Evolutionary conservation across 371 early-diverging fungal genomes (phyloP).

Genomic region (Blakeslea trispora): DNA sequence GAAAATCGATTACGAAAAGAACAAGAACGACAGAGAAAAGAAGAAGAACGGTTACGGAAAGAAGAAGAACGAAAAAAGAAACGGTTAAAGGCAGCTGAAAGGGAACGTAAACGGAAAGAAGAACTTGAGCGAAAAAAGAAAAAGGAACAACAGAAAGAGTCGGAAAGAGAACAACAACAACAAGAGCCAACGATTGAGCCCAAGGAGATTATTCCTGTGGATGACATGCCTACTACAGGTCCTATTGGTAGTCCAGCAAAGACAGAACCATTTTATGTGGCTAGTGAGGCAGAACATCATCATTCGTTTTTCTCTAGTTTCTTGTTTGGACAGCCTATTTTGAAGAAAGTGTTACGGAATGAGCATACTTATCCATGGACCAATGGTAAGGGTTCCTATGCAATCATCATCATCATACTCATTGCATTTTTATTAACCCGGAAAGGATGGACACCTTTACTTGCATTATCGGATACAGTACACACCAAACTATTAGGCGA

Average conservation of each 20-base stretch:
- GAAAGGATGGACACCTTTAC: conserved; percentile 42
- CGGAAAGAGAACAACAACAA: conserved; percentile 38
- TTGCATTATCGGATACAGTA: conserved; percentile 37
- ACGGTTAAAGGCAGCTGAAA: conserved; percentile 14
- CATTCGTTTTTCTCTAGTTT: conserved; percentile 44
- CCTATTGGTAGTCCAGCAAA: conserved; percentile 31
- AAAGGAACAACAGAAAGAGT: too few relatives aligned
- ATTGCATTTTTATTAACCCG: too few relatives aligned
- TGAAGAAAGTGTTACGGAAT: background rate
- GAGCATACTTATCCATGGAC: background rate
- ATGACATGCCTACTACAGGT: conserved; percentile 23
- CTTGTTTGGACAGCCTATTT: conserved; percentile 32
- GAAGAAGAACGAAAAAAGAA: conserved; percentile 25
- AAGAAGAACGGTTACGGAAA: conserved; percentile 25
- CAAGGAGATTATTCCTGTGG: conserved; percentile 39
- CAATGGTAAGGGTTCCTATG: conserved; percentile 8
- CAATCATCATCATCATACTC: background rate
- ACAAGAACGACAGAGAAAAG: conserved; percentile 29
- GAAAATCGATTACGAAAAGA: conserved; percentile 59
- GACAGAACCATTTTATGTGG: conserved; percentile 5
- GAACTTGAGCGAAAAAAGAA: conserved; percentile 53
- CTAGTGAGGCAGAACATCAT: conserved; percentile 9
- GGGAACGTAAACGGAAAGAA: conserved; percentile 58
- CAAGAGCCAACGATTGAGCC: too few relatives aligned
- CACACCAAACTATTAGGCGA: conserved; percentile 43